Conservation (phyloP, 352 stramenopile species). For the Blastocystis sp. region DNA sequence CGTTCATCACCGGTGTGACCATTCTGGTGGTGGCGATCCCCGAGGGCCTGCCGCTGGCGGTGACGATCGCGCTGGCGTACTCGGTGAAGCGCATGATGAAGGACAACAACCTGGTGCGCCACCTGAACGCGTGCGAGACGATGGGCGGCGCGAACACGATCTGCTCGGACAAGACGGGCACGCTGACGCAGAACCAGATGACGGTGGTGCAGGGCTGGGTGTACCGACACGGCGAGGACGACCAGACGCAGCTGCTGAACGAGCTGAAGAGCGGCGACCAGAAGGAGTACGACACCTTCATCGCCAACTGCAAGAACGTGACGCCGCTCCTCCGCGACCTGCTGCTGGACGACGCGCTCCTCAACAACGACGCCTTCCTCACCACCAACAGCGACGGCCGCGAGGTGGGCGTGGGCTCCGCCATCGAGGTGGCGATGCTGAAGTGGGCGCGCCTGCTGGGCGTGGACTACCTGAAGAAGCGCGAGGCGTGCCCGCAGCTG, state of each 20-base stretch:
- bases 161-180: conserved; percentile 97
- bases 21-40: conserved; percentile 94
- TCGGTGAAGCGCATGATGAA: conserved; percentile 83
- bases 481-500: conserved; percentile 18
- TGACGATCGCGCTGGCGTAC: conserved; percentile 94
- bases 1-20: conserved; percentile 86
- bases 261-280: conserved; percentile 41
- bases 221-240: conserved; percentile 78
- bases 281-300: conserved; percentile 62
- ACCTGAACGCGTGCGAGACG: conserved; percentile 87
- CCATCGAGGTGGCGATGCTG: conserved; percentile 68
- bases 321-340: not conserved
- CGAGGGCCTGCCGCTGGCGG: conserved; percentile 93
- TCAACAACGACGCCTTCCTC: conserved; percentile 73
- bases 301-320: conserved; percentile 56
- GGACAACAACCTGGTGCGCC: conserved; percentile 86
- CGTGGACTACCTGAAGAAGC: conserved; percentile 56
- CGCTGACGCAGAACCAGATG: conserved; percentile 94
- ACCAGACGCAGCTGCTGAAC: conserved; percentile 74
- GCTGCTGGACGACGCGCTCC: conserved; percentile 56
- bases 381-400: conserved; percentile 36
- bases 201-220: conserved; percentile 83
- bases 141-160: conserved; percentile 91
- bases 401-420: conserved; percentile 63
- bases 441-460: conserved; percentile 60